Evolutionary conservation across 768 basidiomycete species (phyloP), one percentile per base, ranked within the genome.

Genomic region (Dioszegia aurantiaca): DNA sequence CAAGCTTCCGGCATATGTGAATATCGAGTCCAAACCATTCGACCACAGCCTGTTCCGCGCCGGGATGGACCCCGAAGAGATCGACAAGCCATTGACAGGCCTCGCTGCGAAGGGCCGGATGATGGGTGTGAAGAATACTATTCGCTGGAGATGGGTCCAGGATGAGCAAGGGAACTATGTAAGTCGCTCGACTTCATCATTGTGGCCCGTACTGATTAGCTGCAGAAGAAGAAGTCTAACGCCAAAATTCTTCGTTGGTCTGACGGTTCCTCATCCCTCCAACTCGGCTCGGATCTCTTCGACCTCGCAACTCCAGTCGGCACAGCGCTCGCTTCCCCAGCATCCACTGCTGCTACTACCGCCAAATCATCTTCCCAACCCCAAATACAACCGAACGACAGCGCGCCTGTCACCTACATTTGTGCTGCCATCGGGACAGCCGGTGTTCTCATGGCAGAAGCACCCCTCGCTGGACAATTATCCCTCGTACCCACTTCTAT

Each of bases 131-230:
- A 89, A 91, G 80, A 95, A 95, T 75, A 93, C 92, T 4, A 82
- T 98, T 19, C 83, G 95, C 37, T 99, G 95, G 95, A 85, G 86
- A 67, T 99, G 95, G 95, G 81, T 81, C 0, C 88, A 87, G 73
- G 87, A 88, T 63, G 82, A 82, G 56, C 79, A 81, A 39, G 89
- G 86, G 5, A 79, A 84, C 69, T 87, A 89, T 68, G 93, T 93
- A 69, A 79, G 89, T 81, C 10, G n/a, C 16, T 31, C 43, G 56
- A 23, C 30, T 28, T 26, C 23, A n/a, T n/a, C n/a, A n/a, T n/a
- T n/a, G n/a, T n/a, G n/a, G n/a, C n/a, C n/a, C n/a, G n/a, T n/a
- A 10, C 43, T 57, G 28, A 54, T 31, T 2, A 30, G 46, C 3
- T 17, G 17, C 74, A 95, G 92, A 80, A 78, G 64, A 83, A 86